phyloP scores from a whole-genome alignment of 108 stramenopile species.

The Craspedostauros australis region DNA sequence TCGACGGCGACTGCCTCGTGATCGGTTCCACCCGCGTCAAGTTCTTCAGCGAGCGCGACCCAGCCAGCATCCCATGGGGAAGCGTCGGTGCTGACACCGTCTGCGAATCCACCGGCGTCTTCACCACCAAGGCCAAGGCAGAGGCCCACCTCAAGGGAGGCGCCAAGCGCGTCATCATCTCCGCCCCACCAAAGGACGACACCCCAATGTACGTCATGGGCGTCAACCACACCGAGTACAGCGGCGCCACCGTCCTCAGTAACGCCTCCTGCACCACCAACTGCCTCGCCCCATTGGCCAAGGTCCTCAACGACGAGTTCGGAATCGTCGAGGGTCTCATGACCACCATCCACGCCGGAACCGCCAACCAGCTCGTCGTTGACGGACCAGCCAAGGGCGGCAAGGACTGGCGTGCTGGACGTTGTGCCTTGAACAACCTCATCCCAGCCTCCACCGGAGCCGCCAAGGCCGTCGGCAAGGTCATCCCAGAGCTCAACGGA shows the following conservation, averaged over 20 bases:
- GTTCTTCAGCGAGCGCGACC: conserved; percentile 89
- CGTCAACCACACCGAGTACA: conserved; percentile 89
- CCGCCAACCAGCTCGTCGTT: conserved; percentile 96
- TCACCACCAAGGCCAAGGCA: conserved; percentile 89
- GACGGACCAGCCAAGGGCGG: conserved; percentile 90
- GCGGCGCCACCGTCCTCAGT: conserved; percentile 82
- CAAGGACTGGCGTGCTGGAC: conserved; percentile 87
- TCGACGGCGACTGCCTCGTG: conserved; percentile 81
- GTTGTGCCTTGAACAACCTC: conserved; percentile 77
- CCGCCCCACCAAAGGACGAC: conserved; percentile 83
- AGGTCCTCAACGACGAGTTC: conserved; percentile 95
- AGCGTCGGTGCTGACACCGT: conserved; percentile 84
- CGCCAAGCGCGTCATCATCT: conserved; percentile 95
- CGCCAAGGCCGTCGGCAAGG: conserved; percentile 91
- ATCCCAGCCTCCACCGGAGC: conserved; percentile 95
- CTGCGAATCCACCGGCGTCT: conserved; percentile 96
- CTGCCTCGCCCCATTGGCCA: conserved; percentile 98
- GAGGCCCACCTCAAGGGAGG: conserved; percentile 85
- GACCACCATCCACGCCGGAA: conserved; percentile 98
- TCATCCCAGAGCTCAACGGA: conserved; percentile 75
- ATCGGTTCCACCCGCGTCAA: conserved; percentile 70
- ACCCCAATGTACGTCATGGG: conserved; percentile 99
- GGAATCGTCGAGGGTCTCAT: conserved; percentile 97
- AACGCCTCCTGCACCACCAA: conserved; percentile 99
- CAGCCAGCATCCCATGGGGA: conserved; percentile 88